Evolutionary conservation across 225 moss, liverwort and hornwort species (phyloP), one percentile per base, ranked within the genome.

Genomic region (Polytrichum formosum): DNA sequence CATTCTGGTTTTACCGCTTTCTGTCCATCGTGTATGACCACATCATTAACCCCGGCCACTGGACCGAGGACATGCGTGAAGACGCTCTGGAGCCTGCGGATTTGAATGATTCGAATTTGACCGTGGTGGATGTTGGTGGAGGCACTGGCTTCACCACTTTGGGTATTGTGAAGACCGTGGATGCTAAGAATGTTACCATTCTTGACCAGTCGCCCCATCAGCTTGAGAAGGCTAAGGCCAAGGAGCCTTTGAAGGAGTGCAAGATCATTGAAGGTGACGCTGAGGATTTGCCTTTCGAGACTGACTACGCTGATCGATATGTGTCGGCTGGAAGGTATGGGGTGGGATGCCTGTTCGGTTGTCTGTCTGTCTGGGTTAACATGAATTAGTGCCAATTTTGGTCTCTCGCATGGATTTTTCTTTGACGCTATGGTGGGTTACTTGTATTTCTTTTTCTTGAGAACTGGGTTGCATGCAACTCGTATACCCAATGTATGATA

Each of bases 1-100:
- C 97, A 7, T 98, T 98, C 28, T 98, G 97, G 97, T 98, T 98
- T 60, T 98, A 98, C 82, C 76, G 97, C 64, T 98, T 98, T 70
- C 64, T 98, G 69, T 98, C 97, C 6, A 85, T 98, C 5, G 94
- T 98, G 56, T 98, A 98, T 46, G 97, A 98, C 79, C 94, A 98
- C 61, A 76, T 98, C 18, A 98, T 98, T 2, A 98, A 98, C 77
- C 97, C 97, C 28, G 97, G 97, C 9, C 94, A 98, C 77, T 98
- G 97, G 97, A 98, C 97, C 18, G 97, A 98, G 82, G 94, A 98
- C 73, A 98, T 98, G 97, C 85, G 97, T 7, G 90, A 91, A 71
- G 97, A 98, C 35, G 97, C 97, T 1, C 61, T 98, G 37, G 87
- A 92, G 82, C 94, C 94, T 10, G 97, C 97, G 19, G 92, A 94